Conservation (phyloP, 371 early-diverging fungal genomes). For the Mortierella sp. region DNA sequence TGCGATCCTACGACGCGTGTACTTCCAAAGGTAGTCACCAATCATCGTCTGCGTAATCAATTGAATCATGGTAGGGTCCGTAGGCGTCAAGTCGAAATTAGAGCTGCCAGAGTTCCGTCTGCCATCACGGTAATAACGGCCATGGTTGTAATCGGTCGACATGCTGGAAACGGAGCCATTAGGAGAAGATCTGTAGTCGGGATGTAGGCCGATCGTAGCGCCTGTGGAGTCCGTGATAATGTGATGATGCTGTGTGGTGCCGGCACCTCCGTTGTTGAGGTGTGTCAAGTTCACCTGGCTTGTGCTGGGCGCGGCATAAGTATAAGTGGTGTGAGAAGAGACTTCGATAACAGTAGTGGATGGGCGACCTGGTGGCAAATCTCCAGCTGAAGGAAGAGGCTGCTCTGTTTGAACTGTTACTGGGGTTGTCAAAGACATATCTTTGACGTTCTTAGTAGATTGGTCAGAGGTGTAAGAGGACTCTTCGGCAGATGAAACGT, state of each 20-base stretch:
- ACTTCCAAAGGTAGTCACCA: constrained; percentile 84
- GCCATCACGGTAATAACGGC: constrained; percentile 21
- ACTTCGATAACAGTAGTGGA: constrained; percentile 25
- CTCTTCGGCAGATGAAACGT: not conserved
- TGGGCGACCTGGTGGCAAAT: constrained; percentile 9
- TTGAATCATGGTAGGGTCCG: constrained; percentile 76
- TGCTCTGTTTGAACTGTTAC: constrained; percentile 12
- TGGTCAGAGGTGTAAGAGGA: not conserved
- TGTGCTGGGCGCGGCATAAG: constrained; percentile 21
- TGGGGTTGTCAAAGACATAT: not conserved
- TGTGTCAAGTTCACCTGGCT: constrained; percentile 35
- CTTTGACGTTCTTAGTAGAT: not conserved
- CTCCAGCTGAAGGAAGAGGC: not conserved
- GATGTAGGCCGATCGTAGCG: constrained; percentile 29
- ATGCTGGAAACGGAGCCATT: constrained; percentile 56
- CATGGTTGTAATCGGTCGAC: constrained; percentile 52
- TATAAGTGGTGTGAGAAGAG: constrained; percentile 31
- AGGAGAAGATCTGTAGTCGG: constrained; percentile 32
- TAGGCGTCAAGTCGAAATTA: constrained; percentile 43
- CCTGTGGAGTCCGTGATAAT: constrained; percentile 40
- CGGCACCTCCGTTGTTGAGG: constrained; percentile 18
- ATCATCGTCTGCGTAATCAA: constrained; percentile 85
- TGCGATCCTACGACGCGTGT: constrained; percentile 68
- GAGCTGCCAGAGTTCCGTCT: constrained; percentile 42
- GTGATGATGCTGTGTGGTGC: constrained; percentile 41